Percentiles rank a stretch among this genome's conserved stretches.
These are phyloP conservation scores for Candida sp. DNA, from an alignment of 1,139 yeast species.

Conservation along the genomic window DNA sequence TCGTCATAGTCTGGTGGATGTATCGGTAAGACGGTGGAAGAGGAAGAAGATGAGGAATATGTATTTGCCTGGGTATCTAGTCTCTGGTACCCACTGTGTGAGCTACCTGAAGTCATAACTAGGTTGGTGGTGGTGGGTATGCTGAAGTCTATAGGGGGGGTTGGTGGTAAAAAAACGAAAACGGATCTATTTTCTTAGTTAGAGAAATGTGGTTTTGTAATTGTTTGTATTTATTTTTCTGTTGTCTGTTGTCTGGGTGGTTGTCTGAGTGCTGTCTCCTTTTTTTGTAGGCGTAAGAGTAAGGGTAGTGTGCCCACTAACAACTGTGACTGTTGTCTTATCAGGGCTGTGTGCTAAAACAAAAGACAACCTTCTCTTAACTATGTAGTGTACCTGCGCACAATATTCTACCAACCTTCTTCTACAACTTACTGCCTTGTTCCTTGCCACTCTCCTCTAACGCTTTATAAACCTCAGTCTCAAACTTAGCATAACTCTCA, in stretches of 20 bases:
- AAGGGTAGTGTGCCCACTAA: background rate
- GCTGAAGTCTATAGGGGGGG: background rate
- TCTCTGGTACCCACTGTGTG: constrained; percentile 5
- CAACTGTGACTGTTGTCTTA: too few relatives aligned
- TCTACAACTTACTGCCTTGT: constrained; percentile 5
- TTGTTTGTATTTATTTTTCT: too few relatives aligned
- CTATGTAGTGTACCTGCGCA: background rate
- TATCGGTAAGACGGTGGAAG: constrained; percentile 12
- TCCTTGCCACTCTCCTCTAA: constrained; percentile 12
- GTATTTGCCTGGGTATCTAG: constrained; percentile 4
- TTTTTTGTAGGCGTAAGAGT: too few relatives aligned
- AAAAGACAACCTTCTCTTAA: background rate
- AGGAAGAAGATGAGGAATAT: constrained; percentile 13
- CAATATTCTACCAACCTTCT: background rate
- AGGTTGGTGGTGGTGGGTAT: background rate
- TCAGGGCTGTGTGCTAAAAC: background rate
- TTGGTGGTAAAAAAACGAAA: too few relatives aligned
- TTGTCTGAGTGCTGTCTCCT: background rate
- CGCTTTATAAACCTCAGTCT: constrained; percentile 19
- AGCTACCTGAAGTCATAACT: constrained; percentile 2
- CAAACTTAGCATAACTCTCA: constrained; percentile 20
- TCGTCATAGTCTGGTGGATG: constrained; percentile 39
- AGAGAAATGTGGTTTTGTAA: too few relatives aligned
- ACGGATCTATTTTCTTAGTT: too few relatives aligned
- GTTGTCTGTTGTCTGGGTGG: too few relatives aligned